Conservation (phyloP, 176 grass and related monocot genomes). For the Olyra latifolia region DNA sequence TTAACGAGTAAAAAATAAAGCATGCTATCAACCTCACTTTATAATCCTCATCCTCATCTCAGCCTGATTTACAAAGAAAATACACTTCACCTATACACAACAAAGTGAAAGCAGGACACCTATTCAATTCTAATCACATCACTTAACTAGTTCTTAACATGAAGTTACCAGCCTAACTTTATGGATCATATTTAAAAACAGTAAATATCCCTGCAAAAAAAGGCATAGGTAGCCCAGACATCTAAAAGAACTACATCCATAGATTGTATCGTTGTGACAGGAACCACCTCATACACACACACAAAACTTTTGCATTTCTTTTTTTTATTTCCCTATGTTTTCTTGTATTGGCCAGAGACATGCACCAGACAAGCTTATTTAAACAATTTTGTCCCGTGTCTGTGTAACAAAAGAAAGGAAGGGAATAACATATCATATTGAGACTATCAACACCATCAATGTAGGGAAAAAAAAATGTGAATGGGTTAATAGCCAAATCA, state of each 20-base stretch:
- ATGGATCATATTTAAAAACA: not conserved
- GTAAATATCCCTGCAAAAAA: not conserved
- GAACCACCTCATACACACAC: not conserved
- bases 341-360: not conserved
- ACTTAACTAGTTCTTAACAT: constrained; percentile 7
- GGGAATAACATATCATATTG: not conserved
- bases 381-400: not conserved
- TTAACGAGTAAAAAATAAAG: not conserved
- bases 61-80: not conserved
- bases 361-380: constrained; percentile 8
- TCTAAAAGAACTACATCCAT: not conserved
- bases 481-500: not conserved
- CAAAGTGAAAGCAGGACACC: not conserved
- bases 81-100: not conserved
- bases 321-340: not conserved
- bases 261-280: not conserved
- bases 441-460: constrained; percentile 4
- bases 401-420: not conserved
- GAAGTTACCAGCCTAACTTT: not conserved
- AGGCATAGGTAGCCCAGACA: not conserved
- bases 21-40: not conserved
- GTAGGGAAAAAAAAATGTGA: not conserved
- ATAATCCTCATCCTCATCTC: not conserved
- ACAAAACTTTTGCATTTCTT: not conserved
- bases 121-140: not conserved